These are phyloP conservation scores for Aspergillus amoenus DNA, from an alignment of 2,329 filamentous ascomycete genomes.

Conservation along the genomic window DNA sequence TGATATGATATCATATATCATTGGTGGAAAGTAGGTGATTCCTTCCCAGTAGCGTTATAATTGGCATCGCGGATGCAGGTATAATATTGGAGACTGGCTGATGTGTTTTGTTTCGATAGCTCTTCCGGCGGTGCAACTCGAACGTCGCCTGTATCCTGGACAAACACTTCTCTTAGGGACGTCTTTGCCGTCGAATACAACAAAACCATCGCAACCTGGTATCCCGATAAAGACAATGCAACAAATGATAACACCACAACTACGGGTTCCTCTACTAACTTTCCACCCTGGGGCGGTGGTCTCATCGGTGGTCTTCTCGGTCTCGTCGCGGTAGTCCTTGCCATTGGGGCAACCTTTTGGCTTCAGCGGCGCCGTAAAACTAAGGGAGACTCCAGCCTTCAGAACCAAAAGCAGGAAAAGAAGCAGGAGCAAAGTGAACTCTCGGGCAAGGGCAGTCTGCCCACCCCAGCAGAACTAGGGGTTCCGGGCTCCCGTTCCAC, in stretches of 20 bases:
- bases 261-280: conserved; percentile 17
- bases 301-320: conserved; percentile 40
- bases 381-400: neutral
- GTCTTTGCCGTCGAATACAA: conserved; percentile 11
- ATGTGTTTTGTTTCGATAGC: neutral
- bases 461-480: too few relatives aligned
- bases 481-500: neutral
- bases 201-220: conserved; percentile 9
- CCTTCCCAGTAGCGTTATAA: too few relatives aligned
- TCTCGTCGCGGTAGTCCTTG: conserved; percentile 17
- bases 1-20: conserved; percentile 1
- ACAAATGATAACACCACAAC: conserved; percentile 14
- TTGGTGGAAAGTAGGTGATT: conserved; percentile 9
- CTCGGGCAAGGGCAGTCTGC: neutral
- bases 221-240: conserved; percentile 27
- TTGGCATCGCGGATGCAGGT: neutral
- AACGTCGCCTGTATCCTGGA: conserved; percentile 8
- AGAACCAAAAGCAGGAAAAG: neutral
- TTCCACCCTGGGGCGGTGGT: conserved; percentile 60
- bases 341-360: conserved; percentile 12
- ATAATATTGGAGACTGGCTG: neutral
- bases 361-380: conserved; percentile 18
- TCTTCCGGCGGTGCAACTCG: conserved; percentile 3
- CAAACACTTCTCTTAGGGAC: conserved; percentile 4
- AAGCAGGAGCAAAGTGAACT: neutral